phyloP scores from a whole-genome alignment of 208 protist species.

The Wallacemonas sp. region DNA sequence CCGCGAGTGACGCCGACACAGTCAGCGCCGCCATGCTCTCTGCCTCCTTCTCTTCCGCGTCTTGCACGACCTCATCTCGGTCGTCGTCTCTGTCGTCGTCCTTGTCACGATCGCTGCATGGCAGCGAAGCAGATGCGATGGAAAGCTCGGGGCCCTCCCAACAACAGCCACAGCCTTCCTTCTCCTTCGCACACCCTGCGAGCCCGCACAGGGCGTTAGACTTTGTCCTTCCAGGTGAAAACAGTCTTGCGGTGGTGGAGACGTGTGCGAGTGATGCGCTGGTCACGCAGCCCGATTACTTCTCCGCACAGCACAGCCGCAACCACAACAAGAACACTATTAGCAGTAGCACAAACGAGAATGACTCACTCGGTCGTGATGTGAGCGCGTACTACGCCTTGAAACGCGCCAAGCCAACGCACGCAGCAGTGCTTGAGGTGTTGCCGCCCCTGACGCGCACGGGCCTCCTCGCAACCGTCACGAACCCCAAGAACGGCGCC shows the following conservation, averaged over 20 bases:
- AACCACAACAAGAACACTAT: background rate
- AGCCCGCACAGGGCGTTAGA: no score
- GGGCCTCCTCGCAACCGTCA: background rate
- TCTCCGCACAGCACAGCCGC: background rate
- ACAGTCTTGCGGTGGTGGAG: background rate
- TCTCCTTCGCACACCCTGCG: no score
- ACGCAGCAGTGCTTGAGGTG: no score
- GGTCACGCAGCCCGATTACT: slow-evolving; percentile 14
- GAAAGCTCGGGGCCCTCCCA: no score
- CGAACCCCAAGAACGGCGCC: background rate
- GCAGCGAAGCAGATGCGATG: no score
- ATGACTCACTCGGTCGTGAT: background rate
- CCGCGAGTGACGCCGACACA: slow-evolving; percentile 1
- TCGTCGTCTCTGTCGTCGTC: background rate
- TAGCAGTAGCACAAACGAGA: no score
- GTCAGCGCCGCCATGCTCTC: background rate
- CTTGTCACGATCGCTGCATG: no score
- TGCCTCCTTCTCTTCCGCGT: background rate
- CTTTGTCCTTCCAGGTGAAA: slow-evolving; percentile 10
- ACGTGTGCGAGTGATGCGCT: slow-evolving; percentile 2
- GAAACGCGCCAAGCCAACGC: background rate
- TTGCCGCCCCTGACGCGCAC: no score
- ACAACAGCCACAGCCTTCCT: no score
- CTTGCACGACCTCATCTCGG: background rate
- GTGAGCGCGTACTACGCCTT: background rate